A percentile compares a stretch with the other conserved stretches of the same genome.
Evolutionary conservation across 352 stramenopile genomes (phyloP).

Genomic region (Plasmopara halstedii): DNA sequence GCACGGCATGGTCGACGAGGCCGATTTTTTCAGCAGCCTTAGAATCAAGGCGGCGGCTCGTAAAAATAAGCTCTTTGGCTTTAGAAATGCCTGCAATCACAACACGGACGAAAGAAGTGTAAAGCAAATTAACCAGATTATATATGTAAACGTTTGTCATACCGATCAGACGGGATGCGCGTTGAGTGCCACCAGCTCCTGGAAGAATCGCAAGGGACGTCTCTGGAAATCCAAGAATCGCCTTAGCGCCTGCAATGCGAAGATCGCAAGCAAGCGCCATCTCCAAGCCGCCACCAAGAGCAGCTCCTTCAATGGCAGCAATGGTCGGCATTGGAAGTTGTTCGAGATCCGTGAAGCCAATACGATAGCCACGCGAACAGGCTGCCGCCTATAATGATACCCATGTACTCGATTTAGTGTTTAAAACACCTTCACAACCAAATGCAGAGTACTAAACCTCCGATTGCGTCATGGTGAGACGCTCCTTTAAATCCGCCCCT

Average conservation of each 20-base stretch:
- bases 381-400: constrained; percentile 16
- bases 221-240: constrained; percentile 86
- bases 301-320: constrained; percentile 86
- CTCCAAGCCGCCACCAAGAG: constrained; percentile 88
- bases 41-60: constrained; percentile 72
- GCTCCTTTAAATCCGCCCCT: constrained; percentile 87
- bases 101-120: not conserved
- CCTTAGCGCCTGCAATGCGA: constrained; percentile 80
- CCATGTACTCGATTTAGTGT: too few species aligned
- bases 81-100: constrained; percentile 53
- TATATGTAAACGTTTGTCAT: not conserved
- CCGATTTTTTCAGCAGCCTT: constrained; percentile 75
- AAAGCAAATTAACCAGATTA: not conserved
- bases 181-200: constrained; percentile 89
- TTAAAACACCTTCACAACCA: too few species aligned
- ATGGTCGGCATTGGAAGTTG: constrained; percentile 90
- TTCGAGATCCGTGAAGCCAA: constrained; percentile 78
- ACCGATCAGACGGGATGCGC: constrained; percentile 88
- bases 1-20: constrained; percentile 85
- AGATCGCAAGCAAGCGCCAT: constrained; percentile 90
- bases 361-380: constrained; percentile 53
- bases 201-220: constrained; percentile 91
- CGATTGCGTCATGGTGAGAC: constrained; percentile 73
- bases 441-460: constrained; percentile 39
- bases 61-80: constrained; percentile 94